phyloP scores from a whole-genome alignment of 805 yeast genomes.

The Candida alai region DNA sequence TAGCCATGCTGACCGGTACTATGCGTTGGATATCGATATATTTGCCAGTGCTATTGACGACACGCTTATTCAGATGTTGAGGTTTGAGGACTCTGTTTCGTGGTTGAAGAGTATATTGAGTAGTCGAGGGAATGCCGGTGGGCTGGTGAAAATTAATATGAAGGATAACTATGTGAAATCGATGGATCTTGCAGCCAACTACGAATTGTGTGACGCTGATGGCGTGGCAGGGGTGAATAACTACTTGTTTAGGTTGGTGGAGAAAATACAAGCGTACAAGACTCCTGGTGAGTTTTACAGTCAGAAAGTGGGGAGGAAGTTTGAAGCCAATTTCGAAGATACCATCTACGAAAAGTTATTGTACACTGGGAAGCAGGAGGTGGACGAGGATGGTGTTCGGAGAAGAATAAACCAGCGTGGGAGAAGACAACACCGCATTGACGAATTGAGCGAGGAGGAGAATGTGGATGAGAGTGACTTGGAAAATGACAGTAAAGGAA shows the following conservation, averaged over 20 bases:
- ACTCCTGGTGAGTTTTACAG: constrained; percentile 2
- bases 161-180: constrained; percentile 6
- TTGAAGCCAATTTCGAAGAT: constrained; percentile 10
- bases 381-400: constrained; percentile 2
- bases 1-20: constrained; percentile 64
- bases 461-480: constrained; percentile 22
- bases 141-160: neutral
- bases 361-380: neutral
- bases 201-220: constrained; percentile 8
- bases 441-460: constrained; percentile 10
- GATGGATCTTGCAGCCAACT: constrained; percentile 6
- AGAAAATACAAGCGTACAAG: constrained; percentile 4
- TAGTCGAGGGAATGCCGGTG: neutral
- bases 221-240: constrained; percentile 6
- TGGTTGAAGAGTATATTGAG: constrained; percentile 16
- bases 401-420: constrained; percentile 3
- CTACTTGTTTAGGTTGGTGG: constrained; percentile 8
- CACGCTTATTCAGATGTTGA: constrained; percentile 18
- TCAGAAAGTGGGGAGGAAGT: constrained; percentile 4
- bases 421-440: constrained; percentile 4
- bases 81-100: constrained; percentile 15
- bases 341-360: constrained; percentile 3
- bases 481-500: constrained; percentile 16
- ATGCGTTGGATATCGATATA: constrained; percentile 58
- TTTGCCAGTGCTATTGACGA: constrained; percentile 53